phyloP scores from a whole-genome alignment of 371 early-diverging fungal genomes.

The Syncephalis plumigaleata region DNA sequence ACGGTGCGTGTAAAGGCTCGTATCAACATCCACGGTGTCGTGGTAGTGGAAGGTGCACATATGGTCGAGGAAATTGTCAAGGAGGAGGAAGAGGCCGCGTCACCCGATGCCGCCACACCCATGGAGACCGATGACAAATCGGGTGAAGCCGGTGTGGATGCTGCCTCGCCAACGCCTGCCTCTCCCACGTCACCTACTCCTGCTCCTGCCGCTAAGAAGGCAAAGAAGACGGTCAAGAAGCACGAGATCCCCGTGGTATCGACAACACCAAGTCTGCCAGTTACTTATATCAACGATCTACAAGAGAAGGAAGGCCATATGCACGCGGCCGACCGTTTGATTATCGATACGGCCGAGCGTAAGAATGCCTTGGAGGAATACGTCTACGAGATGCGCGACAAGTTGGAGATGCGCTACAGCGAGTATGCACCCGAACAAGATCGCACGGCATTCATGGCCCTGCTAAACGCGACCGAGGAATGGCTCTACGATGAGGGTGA shows the following conservation, averaged over 20 bases:
- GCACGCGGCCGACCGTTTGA: constrained; percentile 68
- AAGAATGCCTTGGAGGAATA: constrained; percentile 95
- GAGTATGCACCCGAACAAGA: constrained; percentile 55
- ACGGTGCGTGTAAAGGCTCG: constrained; percentile 85
- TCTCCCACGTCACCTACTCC: too few relatives aligned
- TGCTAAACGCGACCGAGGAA: constrained; percentile 71
- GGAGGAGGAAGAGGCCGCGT: constrained; percentile 29
- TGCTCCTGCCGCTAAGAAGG: constrained; percentile 27
- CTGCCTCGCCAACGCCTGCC: constrained; percentile 19
- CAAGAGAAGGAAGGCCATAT: constrained; percentile 72
- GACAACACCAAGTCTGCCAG: constrained; percentile 34
- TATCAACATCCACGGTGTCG: constrained; percentile 21
- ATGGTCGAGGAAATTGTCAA: constrained; percentile 75
- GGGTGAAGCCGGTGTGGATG: constrained; percentile 28
- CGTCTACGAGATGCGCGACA: constrained; percentile 89
- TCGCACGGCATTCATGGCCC: constrained; percentile 45
- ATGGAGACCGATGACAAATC: constrained; percentile 42
- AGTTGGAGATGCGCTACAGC: constrained; percentile 56
- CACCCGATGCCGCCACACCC: constrained; percentile 51
- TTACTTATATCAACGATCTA: constrained; percentile 34
- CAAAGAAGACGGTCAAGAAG: constrained; percentile 82
- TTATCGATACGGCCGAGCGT: constrained; percentile 82
- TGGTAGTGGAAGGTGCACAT: constrained; percentile 70
- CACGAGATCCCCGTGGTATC: constrained; percentile 61
- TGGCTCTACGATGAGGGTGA: constrained; percentile 97